Base-by-base conservation (phyloP, 208 protist genomes). In the Jaenimonas drosophilae region DNA sequence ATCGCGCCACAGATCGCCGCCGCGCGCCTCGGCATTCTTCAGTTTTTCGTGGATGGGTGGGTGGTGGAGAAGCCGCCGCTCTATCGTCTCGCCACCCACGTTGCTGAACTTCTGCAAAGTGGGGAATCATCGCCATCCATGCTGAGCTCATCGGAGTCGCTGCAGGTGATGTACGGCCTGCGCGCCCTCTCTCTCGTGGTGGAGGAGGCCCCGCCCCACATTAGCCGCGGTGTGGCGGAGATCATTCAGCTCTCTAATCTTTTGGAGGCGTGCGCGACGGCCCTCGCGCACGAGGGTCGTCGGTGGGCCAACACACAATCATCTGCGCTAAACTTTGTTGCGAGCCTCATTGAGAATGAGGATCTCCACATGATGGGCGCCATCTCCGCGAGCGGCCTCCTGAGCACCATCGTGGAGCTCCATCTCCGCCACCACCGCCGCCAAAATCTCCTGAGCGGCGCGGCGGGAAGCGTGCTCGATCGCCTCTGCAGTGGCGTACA, bases 21-120 rank as follows among this genome's bases (percentile, higher is more conserved):
- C 28, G 52, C 54, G 23, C 62, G 62, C 16, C 49, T 63, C 40
- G 69, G 76, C 25, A 64, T 86, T 24, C 20, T 86, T 34, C 67
- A 56, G n/a, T 82, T 76, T 41, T 79, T 64, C 65, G 48, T 76
- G 11, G 57, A 70, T 12, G 77, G 65, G 16, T 62, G 45, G 40
- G 29, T 17, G 24, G 50, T 52, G 6, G 61, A 59, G 24, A 34
- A 41, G 6, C 59, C 78, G 2, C 70, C 73, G 9, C 44, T 80
- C 9, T 64, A 69, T 20, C 33, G 39, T 11, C 37, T 88, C 9
- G 57, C 55, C 24, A 19, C 47, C 4, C 21, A 33, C 40, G 1
- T 80, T 17, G 51, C 57, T n/a, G 37, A 49, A 11, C 43, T 57
- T 14, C 47, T 81, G 32, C 37, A 19, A 5, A 52, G 12, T n/a